A percentile compares a stretch with the other conserved stretches of the same genome.
phyloP scores from a whole-genome alignment of 768 basidiomycete genomes.

The Leucosporidium creatinivorum region DNA sequence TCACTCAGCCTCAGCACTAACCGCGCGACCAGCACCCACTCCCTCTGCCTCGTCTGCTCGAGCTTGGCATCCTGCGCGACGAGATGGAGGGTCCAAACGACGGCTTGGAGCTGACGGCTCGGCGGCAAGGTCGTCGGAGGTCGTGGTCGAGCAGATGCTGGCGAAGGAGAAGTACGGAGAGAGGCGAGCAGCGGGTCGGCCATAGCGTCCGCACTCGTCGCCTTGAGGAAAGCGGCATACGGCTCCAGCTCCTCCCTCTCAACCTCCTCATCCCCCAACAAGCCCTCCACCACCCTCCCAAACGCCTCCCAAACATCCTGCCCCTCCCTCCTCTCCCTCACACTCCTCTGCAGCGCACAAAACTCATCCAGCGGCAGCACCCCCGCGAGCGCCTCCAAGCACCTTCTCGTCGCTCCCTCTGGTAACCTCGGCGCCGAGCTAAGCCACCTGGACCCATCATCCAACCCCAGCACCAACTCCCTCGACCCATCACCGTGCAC shows the following conservation, averaged over 20 bases:
- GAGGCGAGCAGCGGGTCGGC: not conserved
- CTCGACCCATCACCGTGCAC: not conserved
- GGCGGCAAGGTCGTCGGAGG: too few species aligned
- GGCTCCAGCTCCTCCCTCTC: not conserved
- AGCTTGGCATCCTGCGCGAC: slow-evolving; percentile 53
- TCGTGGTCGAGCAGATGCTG: too few species aligned
- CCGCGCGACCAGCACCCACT: slow-evolving; percentile 18
- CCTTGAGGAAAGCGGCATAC: not conserved
- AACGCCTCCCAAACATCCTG: slow-evolving; percentile 54
- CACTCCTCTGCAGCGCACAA: slow-evolving; percentile 53
- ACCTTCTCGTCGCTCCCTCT: slow-evolving; percentile 54
- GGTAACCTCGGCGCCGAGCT: not conserved
- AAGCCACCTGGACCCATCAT: not conserved
- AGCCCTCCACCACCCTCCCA: slow-evolving; percentile 47
- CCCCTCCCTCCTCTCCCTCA: slow-evolving; percentile 55
- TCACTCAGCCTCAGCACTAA: slow-evolving; percentile 14
- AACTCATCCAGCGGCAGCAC: slow-evolving; percentile 54
- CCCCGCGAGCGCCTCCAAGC: slow-evolving; percentile 58
- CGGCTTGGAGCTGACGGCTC: slow-evolving; percentile 45
- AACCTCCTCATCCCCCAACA: slow-evolving; percentile 15
- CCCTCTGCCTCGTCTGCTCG: slow-evolving; percentile 3
- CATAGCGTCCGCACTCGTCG: not conserved
- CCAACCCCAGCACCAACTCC: not conserved
- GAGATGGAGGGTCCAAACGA: slow-evolving; percentile 69
- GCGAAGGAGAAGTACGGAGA: too few species aligned